phyloP scores from a whole-genome alignment of 495 filamentous ascomycete species.

The Peziza echinospora region DNA sequence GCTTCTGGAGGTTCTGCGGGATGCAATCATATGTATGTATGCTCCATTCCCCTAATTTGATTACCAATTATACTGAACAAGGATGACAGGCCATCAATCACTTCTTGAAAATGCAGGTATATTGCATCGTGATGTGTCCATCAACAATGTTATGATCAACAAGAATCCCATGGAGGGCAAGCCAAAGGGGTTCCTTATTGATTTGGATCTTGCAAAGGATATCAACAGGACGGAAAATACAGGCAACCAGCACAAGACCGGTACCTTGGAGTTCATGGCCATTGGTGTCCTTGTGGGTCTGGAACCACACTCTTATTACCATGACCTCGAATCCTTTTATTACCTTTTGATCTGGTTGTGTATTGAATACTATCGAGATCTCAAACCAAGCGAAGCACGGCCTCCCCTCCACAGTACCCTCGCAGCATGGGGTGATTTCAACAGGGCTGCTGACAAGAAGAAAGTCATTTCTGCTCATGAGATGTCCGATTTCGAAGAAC shows the following conservation, averaged over 20 bases:
- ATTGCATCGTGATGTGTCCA: slow-evolving; percentile 12
- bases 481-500: no score
- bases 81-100: not conserved
- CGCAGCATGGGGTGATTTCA: no score
- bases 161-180: slow-evolving; percentile 2
- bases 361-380: no score
- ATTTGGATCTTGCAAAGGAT: slow-evolving; percentile 9
- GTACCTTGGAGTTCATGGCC: slow-evolving; percentile 9
- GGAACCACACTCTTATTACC: slow-evolving; percentile 2
- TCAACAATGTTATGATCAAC: slow-evolving; percentile 6
- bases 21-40: not conserved
- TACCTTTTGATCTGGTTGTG: slow-evolving; percentile 1
- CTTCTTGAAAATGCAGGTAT: not conserved
- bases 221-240: not conserved
- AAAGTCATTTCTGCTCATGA: no score
- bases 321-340: slow-evolving; percentile 13
- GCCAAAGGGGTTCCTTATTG: slow-evolving; percentile 9
- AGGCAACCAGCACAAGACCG: slow-evolving; percentile 7
- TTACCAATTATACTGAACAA: no score
- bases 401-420: no score
- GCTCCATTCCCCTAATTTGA: no score
- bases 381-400: no score
- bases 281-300: slow-evolving; percentile 5
- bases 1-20: not conserved
- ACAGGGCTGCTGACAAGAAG: no score